These are phyloP conservation scores for Oehlia diaphana DNA, from an alignment of 192 early-diverging fungal species.

Conservation along the genomic window DNA sequence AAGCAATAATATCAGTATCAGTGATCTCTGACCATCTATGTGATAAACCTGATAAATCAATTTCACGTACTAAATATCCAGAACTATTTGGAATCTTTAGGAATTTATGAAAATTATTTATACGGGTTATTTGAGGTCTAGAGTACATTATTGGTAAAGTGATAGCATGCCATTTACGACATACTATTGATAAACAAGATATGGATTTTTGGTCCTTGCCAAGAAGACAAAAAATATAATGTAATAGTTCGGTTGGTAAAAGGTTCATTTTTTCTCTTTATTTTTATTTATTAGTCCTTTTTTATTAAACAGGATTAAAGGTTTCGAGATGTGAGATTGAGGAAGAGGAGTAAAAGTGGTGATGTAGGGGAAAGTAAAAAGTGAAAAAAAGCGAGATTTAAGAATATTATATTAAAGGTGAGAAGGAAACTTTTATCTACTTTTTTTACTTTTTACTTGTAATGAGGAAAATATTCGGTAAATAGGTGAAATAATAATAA, in stretches of 20 bases:
- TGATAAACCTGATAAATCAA: conserved; percentile 13
- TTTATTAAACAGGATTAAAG: no score
- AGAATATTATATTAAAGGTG: no score
- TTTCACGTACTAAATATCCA: conserved; percentile 10
- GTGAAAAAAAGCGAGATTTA: no score
- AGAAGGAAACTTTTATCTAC: no score
- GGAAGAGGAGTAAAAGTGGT: no score
- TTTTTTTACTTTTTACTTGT: no score
- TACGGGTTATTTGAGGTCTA: neutral
- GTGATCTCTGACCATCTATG: conserved; percentile 4
- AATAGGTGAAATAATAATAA: no score
- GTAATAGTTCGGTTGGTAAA: conserved; percentile 15
- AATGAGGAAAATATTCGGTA: no score
- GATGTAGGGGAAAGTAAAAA: no score
- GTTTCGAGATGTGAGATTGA: no score
- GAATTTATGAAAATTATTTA: conserved; percentile 4
- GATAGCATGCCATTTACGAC: neutral
- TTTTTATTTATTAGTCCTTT: neutral
- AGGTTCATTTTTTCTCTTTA: conserved; percentile 3
- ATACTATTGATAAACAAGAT: neutral
- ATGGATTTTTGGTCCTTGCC: conserved; percentile 9
- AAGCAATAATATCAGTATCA: conserved; percentile 6
- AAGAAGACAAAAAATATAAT: neutral
- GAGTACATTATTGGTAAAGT: neutral
- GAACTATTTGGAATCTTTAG: conserved; percentile 1